These are phyloP conservation scores for Chlorella ohadii DNA, from an alignment of 139 green algal genomes.

Conservation along the genomic window DNA sequence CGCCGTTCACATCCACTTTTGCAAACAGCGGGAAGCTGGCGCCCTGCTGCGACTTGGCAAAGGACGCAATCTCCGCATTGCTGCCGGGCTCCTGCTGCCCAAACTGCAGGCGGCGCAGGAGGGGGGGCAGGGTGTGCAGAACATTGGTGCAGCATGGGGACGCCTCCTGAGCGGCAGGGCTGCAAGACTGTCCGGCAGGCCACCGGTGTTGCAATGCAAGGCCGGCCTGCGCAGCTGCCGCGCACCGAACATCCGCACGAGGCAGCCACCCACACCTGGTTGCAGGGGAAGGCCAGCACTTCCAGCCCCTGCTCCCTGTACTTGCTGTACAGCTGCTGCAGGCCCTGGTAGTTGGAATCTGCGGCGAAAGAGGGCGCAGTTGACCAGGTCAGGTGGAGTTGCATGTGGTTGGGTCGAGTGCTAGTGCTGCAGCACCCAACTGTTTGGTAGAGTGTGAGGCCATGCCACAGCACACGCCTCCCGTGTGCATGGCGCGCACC, in stretches of 20 bases:
- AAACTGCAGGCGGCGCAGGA: constrained; percentile 39
- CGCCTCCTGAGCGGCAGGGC: not conserved
- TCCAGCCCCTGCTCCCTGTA: constrained; percentile 48
- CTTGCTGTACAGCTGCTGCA: constrained; percentile 47
- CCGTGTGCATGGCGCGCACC: too few relatives aligned
- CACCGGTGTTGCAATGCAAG: too few relatives aligned
- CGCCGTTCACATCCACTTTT: constrained; percentile 36
- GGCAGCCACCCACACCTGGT: not conserved
- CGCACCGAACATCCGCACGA: too few relatives aligned
- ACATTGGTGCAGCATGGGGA: not conserved
- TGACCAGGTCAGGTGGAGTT: not conserved
- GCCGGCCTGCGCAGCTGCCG: too few relatives aligned
- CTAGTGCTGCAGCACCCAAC: too few relatives aligned
- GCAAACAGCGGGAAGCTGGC: constrained; percentile 37
- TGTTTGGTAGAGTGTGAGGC: too few relatives aligned
- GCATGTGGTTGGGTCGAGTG: too few relatives aligned
- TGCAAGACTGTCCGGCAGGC: too few relatives aligned
- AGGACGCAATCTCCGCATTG: constrained; percentile 45
- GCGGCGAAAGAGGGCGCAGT: not conserved
- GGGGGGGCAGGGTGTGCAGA: not conserved
- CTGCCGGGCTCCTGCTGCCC: constrained; percentile 50
- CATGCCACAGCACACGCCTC: too few relatives aligned
- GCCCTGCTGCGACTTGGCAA: constrained; percentile 22
- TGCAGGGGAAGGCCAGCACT: constrained; percentile 59
- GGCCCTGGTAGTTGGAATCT: constrained; percentile 51